Evolutionary conservation across 2,329 filamentous ascomycete genomes (phyloP).

Genomic region (Dryadomyces quercus-mongolicae): DNA sequence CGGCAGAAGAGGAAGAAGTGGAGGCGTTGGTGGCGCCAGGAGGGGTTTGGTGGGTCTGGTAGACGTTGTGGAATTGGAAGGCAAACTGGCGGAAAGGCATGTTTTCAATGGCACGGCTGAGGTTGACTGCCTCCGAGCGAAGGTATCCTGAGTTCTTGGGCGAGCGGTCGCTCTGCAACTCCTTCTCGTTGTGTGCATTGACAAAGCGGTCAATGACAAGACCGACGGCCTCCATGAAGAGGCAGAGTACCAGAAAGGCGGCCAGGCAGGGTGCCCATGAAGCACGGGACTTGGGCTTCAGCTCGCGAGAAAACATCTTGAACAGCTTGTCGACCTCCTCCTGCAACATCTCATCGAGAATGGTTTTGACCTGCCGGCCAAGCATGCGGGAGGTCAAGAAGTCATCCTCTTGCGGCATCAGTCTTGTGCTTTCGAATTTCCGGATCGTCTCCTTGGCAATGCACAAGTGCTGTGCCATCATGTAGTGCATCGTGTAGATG

Average conservation of each 20-base stretch:
- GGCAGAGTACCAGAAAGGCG: slow-evolving; percentile 42
- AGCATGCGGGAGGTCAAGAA: slow-evolving; percentile 41
- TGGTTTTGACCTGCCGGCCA: slow-evolving; percentile 42
- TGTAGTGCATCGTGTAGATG: slow-evolving; percentile 45
- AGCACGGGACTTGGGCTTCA: slow-evolving; percentile 39
- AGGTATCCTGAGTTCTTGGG: neutral
- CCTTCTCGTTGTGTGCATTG: slow-evolving; percentile 37
- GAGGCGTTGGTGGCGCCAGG: slow-evolving; percentile 19
- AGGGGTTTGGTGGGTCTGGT: slow-evolving; percentile 38
- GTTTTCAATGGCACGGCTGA: slow-evolving; percentile 41
- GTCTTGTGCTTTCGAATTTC: slow-evolving; percentile 26
- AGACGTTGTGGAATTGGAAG: slow-evolving; percentile 47
- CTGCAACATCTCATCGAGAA: slow-evolving; percentile 42
- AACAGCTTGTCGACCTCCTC: slow-evolving; percentile 40
- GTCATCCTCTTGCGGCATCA: slow-evolving; percentile 29
- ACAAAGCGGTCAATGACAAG: slow-evolving; percentile 39
- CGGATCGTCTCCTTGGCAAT: slow-evolving; percentile 32
- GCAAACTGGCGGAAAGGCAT: slow-evolving; percentile 49
- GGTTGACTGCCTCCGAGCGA: slow-evolving; percentile 30
- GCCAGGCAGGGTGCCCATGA: slow-evolving; percentile 47
- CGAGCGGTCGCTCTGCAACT: slow-evolving; percentile 25
- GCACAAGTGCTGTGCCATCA: slow-evolving; percentile 42
- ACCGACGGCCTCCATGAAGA: slow-evolving; percentile 48
- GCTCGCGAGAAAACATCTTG: slow-evolving; percentile 36
- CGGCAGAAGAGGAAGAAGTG: slow-evolving; percentile 12